Evolutionary conservation across 148 eudicot species (phyloP).

Genomic region (Rhododendron ovatum): DNA sequence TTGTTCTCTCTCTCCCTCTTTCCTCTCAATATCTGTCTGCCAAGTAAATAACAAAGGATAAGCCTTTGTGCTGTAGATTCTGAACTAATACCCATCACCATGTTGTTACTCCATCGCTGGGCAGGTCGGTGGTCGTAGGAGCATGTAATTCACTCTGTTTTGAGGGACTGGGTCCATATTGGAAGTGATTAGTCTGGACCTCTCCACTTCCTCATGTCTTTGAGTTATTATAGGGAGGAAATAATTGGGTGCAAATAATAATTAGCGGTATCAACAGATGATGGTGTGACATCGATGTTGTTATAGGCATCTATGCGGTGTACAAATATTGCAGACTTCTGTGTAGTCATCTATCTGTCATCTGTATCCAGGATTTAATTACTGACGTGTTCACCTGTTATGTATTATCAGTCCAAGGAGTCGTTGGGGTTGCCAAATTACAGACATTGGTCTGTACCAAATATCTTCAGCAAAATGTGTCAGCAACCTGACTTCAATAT

Average conservation of each 20-base stretch:
- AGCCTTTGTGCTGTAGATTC: neutral
- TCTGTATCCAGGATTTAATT: neutral
- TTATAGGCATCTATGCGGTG: neutral
- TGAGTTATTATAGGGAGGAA: neutral
- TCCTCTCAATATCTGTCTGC: neutral
- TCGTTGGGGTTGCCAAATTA: slow-evolving; percentile 95
- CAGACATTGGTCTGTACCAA: slow-evolving; percentile 74
- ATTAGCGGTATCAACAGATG: neutral
- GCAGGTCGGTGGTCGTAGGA: neutral
- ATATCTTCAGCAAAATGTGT: slow-evolving; percentile 71
- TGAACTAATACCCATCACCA: neutral
- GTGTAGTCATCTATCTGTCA: neutral
- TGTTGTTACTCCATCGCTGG: neutral
- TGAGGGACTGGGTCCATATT: neutral
- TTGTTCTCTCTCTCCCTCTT: neutral
- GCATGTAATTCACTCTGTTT: neutral
- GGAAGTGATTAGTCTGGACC: neutral
- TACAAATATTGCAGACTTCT: neutral
- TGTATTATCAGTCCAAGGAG: slow-evolving; percentile 71
- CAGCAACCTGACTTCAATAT: slow-evolving; percentile 66
- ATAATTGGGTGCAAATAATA: neutral
- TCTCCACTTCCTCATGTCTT: neutral
- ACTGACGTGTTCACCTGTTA: neutral
- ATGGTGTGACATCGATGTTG: neutral
- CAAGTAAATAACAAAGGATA: neutral